Conservation (phyloP, 2,329 filamentous ascomycete genomes). For the Penicillium sp. region DNA sequence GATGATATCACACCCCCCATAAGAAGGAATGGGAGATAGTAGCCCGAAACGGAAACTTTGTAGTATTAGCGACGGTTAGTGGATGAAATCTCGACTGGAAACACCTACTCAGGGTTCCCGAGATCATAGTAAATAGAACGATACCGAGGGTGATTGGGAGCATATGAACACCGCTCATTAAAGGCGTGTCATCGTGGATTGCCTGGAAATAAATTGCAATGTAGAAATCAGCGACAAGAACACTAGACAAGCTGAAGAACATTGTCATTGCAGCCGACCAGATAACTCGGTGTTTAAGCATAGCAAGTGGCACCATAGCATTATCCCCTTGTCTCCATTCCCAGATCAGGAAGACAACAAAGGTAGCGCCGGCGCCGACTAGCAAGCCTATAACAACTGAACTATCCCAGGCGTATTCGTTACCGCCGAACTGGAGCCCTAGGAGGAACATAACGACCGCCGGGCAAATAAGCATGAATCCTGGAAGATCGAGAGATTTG, state of each 20-base stretch:
- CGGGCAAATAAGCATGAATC: slow-evolving; percentile 38
- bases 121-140: slow-evolving; percentile 10
- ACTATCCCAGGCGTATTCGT: slow-evolving; percentile 26
- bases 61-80: slow-evolving; percentile 1
- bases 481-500: slow-evolving; percentile 31
- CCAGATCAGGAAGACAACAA: slow-evolving; percentile 31
- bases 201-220: slow-evolving; percentile 47
- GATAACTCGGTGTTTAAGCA: slow-evolving; percentile 35
- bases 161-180: slow-evolving; percentile 42
- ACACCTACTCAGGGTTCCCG: slow-evolving; percentile 6
- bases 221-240: slow-evolving; percentile 34
- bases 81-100: not conserved
- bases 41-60: slow-evolving; percentile 32
- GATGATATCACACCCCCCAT: slow-evolving; percentile 28
- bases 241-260: slow-evolving; percentile 29
- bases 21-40: slow-evolving; percentile 36
- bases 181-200: slow-evolving; percentile 36
- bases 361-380: slow-evolving; percentile 28
- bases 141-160: slow-evolving; percentile 33
- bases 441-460: slow-evolving; percentile 38
- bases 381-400: slow-evolving; percentile 38
- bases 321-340: slow-evolving; percentile 36
- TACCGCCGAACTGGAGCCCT: slow-evolving; percentile 41
- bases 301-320: slow-evolving; percentile 41
- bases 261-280: slow-evolving; percentile 28